Base-by-base conservation (phyloP, 495 filamentous ascomycete genomes). In the Aspergillus wentii region DNA sequence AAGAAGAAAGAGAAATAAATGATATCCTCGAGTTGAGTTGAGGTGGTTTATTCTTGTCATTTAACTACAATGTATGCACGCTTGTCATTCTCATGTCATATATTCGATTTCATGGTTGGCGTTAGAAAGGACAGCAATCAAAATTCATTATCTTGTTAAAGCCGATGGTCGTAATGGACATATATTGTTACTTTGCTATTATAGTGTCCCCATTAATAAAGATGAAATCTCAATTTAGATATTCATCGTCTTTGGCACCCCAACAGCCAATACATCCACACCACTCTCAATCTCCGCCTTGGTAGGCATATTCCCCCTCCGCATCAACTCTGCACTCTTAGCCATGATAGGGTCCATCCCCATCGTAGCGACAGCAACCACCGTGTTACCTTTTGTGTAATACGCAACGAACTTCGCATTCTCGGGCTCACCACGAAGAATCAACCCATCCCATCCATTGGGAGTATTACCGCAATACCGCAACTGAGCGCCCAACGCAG, bases 351-450 rank as follows among this genome's bases (percentile, higher is more conserved):
- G 92, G 64, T 98, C 92, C 64, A 81, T 79, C 42, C 79, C 79
- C 88, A 95, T 95, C 40, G 75, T 88, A 1, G 88, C 88, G 48
- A 96, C 86, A 3, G 92, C 94, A 16, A 95, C 84, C n/a, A 96
- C 81, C 0, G 76, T 83, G 28, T 95, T 86, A 0, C 86, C 94
- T 49, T 86, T 85, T 13, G 74, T 78, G 52, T 95, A 98, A 61
- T 82, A 98, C 1, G 88, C 92, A 8, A 80, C 82, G 52, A 92
- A 98, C 55, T 87, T 92, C 17, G 72, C 79, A 41, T 94, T 79
- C 13, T 86, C 87, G 3, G 82, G 76, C 38, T 88, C 71, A 1
- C 90, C 90, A 34, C 80, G 64, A 17, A 96, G 27, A 2, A 95
- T 66, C 9, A 97, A 45, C 48, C 91, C 87, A 49, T 98, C 94